Evolutionary conservation across 352 stramenopile species (phyloP), one percentile per base, ranked within the genome.

Genomic region (Halophytophthora batemanensis): DNA sequence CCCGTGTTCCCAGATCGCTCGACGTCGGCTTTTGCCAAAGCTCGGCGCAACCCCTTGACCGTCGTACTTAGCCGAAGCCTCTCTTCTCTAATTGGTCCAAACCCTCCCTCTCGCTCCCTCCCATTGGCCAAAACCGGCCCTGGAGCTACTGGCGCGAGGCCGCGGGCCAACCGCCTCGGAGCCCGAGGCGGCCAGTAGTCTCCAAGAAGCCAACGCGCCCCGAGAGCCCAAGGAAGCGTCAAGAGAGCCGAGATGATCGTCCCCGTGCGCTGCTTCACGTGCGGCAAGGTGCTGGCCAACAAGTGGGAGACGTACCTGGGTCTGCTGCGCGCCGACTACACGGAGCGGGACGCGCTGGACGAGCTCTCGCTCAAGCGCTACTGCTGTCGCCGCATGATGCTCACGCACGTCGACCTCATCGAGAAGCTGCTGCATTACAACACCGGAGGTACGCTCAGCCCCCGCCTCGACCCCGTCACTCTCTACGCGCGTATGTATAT

Each of bases 401-500:
- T 99, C 51, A 99, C 96, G 37, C 97, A 99, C 77, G 97, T 99
- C 19, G 97, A 99, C 80, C 86, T 99, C 28, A 99, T 99, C 70
- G 96, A 99, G 78, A 99, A 99, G 77, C 84, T 99, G 45, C 84
- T 99, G 56, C 98, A 99, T 80, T 99, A 99, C 84, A 99, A 99
- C 85, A 98, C 84, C n/a, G 82, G 82, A 58, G 84, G 82, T 95
- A 58, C 45, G 77, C 44, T 31, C 25, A 10, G 25, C 15, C 3
- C 2, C 33, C 15, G 33, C 11, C 28, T 36, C 6, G 53, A 12
- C 55, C 25, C 13, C 17, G 23, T n/a, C n/a, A n/a, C n/a, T n/a
- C n/a, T n/a, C n/a, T n/a, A n/a, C n/a, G n/a, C n/a, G n/a, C n/a
- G n/a, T n/a, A n/a, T n/a, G n/a, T n/a, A n/a, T n/a, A n/a, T n/a